Evolutionary conservation across 208 protist species (phyloP).

Genomic region (Crithidia bombi): DNA sequence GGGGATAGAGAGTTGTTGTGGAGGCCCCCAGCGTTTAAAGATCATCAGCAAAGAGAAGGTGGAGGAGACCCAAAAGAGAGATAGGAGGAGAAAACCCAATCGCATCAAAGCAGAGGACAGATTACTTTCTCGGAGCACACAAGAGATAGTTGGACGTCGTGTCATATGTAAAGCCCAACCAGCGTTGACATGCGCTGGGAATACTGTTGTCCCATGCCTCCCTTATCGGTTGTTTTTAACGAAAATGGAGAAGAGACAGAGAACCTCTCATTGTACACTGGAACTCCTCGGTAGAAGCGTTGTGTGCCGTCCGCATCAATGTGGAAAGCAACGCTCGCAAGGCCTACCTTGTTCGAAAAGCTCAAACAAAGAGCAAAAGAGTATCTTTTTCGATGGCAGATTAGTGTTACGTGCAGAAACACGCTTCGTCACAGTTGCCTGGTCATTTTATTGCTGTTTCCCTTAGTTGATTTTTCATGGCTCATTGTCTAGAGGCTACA

Average conservation of each 20-base stretch:
- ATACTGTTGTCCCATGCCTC: no score
- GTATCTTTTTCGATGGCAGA: no score
- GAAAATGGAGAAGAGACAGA: neutral
- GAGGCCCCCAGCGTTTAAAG: neutral
- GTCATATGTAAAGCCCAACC: no score
- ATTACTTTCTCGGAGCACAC: no score
- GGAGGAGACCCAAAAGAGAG: neutral
- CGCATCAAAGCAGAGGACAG: no score
- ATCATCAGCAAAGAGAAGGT: neutral
- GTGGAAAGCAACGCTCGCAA: no score
- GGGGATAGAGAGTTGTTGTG: no score
- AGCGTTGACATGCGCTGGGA: no score
- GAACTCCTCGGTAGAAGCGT: neutral
- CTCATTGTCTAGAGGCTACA: conserved; percentile 15
- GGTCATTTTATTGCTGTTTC: neutral
- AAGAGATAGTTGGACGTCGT: no score
- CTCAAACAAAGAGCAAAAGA: no score
- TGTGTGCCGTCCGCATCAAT: no score
- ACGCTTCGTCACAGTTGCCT: neutral
- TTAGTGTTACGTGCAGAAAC: neutral
- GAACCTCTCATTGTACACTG: neutral
- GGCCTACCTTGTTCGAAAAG: no score
- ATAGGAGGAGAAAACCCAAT: neutral
- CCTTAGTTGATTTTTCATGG: neutral
- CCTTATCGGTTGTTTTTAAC: neutral